Conservation (phyloP, 371 early-diverging fungal genomes). For the Mortierella sp. region DNA sequence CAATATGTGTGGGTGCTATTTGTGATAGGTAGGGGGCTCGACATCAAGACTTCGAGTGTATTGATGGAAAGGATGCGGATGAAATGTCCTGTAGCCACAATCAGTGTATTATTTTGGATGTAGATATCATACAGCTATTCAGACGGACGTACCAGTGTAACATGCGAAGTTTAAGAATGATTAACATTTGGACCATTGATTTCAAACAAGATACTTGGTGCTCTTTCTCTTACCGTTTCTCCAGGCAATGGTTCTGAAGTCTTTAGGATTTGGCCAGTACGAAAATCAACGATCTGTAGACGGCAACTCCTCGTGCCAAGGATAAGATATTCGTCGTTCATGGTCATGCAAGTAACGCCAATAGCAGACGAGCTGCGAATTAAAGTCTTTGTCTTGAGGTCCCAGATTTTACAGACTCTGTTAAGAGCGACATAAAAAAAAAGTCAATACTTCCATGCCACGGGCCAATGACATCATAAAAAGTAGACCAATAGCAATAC, state of each 20-base stretch:
- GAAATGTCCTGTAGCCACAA: slow-evolving; percentile 33
- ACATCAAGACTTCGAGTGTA: slow-evolving; percentile 27
- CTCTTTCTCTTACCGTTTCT: slow-evolving; percentile 25
- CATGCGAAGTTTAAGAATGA: no score
- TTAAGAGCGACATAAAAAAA: neutral
- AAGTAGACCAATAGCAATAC: neutral
- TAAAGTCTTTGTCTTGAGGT: slow-evolving; percentile 22
- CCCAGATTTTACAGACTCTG: slow-evolving; percentile 50
- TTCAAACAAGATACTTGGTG: neutral
- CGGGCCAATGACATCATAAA: slow-evolving; percentile 3
- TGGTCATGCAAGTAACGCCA: slow-evolving; percentile 48
- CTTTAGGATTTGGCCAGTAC: slow-evolving; percentile 16
- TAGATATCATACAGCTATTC: slow-evolving; percentile 48
- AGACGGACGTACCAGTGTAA: no score
- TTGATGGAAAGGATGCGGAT: slow-evolving; percentile 42
- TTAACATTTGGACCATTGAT: no score
- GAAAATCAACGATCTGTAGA: slow-evolving; percentile 40
- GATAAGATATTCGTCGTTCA: slow-evolving; percentile 45
- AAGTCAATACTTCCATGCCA: neutral
- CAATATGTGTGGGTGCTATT: slow-evolving; percentile 19
- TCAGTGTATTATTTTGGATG: slow-evolving; percentile 47
- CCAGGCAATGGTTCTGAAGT: slow-evolving; percentile 15
- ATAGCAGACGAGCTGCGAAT: slow-evolving; percentile 24
- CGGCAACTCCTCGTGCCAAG: slow-evolving; percentile 26
- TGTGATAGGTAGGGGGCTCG: slow-evolving; percentile 25